Evolutionary conservation across 345 rosid species (phyloP), one percentile per base, ranked within the genome.

Genomic region (Fremontodendron californicum): DNA sequence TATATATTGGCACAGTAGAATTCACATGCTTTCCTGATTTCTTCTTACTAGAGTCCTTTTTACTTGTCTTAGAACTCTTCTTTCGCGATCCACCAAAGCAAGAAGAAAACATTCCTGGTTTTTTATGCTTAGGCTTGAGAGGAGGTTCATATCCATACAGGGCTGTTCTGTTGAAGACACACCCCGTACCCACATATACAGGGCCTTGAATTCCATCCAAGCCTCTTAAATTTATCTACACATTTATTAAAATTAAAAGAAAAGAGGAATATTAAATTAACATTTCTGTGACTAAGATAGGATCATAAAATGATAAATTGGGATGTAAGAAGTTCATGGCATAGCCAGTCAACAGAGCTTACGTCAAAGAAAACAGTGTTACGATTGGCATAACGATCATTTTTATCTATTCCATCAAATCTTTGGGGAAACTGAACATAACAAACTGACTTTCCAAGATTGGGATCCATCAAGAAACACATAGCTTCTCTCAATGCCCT

Each of bases 141-240:
- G 98, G 98, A 81, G 97, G 97, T 70, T 93, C 95, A 79, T 94
- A 94, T 65, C 98, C 97, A 77, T 94, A 93, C 66, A 94, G 83
- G 29, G 98, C 97, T 29, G 94, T 92, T 80, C 98, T 89, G 65
- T 91, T 94, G 88, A 94, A 94, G 76, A 94, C 97, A 71, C 98
- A 94, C 55, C 98, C 98, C 25, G 98, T 94, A 80, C 98, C 98
- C 78, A 94, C 98, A 51, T 93, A 94, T 15, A 94, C 97, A 69
- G 97, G 98, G 46, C 98, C 98, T 90, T 94, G 97, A 82, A 94
- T 91, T 67, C 98, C 98, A 83, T 94, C 98, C 77, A 94, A 86
- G 73, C 98, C 97, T 86, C 97, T 93, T 90, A 94, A 87, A 81
- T 94, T 94, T 16, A 94, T 94, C 98, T 94, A 82, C 35, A 40